These are phyloP conservation scores for Zygosaccharomyces sapae DNA, from an alignment of 1,139 yeast species.

Conservation along the genomic window DNA sequence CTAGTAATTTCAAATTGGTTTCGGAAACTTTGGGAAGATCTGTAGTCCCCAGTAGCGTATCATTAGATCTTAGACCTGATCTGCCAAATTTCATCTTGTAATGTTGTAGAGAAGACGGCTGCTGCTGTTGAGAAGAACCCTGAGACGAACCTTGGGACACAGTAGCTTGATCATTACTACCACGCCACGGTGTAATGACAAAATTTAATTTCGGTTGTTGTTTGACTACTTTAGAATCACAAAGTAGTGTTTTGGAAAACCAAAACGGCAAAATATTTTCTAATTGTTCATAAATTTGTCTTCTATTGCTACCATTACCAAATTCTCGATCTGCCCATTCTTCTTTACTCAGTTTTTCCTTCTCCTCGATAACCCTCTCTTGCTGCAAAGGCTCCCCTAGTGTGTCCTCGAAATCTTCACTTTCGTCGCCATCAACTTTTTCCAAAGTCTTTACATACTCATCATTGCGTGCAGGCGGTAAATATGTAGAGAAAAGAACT, in stretches of 20 bases:
- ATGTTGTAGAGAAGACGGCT: conserved; percentile 17
- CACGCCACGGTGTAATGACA: conserved; percentile 44
- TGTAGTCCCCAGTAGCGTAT: conserved; percentile 27
- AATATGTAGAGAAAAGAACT: conserved; percentile 30
- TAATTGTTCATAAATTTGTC: conserved; percentile 41
- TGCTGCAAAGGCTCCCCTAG: neutral
- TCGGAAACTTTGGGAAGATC: conserved; percentile 47
- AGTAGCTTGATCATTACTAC: conserved; percentile 14
- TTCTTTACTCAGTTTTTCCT: conserved; percentile 16
- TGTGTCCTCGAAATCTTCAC: conserved; percentile 13
- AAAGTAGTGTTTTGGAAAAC: conserved; percentile 68
- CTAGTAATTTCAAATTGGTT: conserved; percentile 60
- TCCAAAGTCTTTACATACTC: conserved; percentile 4
- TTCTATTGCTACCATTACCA: conserved; percentile 18
- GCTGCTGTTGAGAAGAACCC: conserved; percentile 6
- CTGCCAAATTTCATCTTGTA: conserved; percentile 30
- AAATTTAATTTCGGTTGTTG: conserved; percentile 73
- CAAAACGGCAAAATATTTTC: conserved; percentile 68
- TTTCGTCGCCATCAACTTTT: conserved; percentile 9
- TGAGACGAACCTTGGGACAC: conserved; percentile 14
- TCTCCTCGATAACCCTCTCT: conserved; percentile 11
- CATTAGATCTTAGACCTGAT: conserved; percentile 37
- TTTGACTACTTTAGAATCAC: conserved; percentile 54
- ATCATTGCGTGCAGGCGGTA: conserved; percentile 26
- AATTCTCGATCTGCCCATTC: conserved; percentile 19